Conservation (phyloP, 2,329 filamentous ascomycete genomes). For the Neofusicoccum sp. region DNA sequence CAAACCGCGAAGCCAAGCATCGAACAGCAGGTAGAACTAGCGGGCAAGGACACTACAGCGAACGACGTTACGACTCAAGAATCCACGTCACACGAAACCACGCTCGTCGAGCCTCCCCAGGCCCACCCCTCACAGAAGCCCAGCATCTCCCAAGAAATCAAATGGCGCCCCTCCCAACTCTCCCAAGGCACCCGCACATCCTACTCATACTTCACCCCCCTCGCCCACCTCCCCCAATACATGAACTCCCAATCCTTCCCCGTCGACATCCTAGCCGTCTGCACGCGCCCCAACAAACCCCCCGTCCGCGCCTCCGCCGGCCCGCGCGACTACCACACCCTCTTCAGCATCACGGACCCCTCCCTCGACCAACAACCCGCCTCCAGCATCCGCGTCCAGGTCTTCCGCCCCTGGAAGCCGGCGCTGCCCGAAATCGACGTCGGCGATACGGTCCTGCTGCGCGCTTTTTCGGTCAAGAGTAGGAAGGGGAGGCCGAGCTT, state of each 20-base stretch:
- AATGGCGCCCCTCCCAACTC: neutral
- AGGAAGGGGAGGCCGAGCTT: constrained; percentile 36
- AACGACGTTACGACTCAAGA: neutral
- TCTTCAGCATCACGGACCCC: constrained; percentile 41
- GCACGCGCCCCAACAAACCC: constrained; percentile 32
- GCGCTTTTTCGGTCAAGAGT: constrained; percentile 44
- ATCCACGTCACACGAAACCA: neutral
- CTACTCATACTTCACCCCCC: constrained; percentile 46
- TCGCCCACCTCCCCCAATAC: constrained; percentile 39
- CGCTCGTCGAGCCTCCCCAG: neutral
- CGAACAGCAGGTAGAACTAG: neutral
- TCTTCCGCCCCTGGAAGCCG: constrained; percentile 44
- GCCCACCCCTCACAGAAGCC: neutral
- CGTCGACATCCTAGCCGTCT: constrained; percentile 47
- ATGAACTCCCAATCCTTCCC: constrained; percentile 42
- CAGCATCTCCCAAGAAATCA: neutral
- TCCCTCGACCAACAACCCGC: constrained; percentile 24
- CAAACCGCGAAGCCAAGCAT: neutral
- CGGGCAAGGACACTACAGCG: neutral
- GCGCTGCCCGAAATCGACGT: constrained; percentile 40
- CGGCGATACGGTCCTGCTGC: constrained; percentile 47
- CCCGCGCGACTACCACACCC: constrained; percentile 44
- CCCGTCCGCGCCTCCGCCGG: constrained; percentile 41
- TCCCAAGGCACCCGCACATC: constrained; percentile 39
- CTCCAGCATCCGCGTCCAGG: constrained; percentile 31